Evolutionary conservation across 2,329 filamentous ascomycete species (phyloP).

Genomic region (Penicillium sp.): DNA sequence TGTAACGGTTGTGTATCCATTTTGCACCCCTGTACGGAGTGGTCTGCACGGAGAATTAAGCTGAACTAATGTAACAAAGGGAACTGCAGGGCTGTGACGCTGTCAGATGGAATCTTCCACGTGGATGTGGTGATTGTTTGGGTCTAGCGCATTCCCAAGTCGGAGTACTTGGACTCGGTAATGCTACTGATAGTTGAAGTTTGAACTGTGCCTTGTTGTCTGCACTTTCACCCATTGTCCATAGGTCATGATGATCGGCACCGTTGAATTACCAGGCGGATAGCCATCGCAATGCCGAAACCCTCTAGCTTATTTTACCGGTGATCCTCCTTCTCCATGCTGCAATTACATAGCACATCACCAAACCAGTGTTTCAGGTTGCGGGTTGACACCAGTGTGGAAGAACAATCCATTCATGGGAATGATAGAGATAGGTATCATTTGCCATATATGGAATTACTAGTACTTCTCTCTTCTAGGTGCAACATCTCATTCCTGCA

Average conservation of each 20-base stretch:
- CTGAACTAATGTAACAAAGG: not conserved
- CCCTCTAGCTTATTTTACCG: not conserved
- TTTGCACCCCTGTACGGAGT: not conserved
- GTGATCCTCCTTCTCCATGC: not conserved
- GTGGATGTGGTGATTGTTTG: not conserved
- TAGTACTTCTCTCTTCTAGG: not conserved
- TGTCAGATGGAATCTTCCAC: not conserved
- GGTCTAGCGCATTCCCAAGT: not conserved
- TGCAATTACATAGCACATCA: not conserved
- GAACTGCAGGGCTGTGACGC: not conserved
- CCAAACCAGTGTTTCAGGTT: not conserved
- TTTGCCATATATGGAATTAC: not conserved
- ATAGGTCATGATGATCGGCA: conserved; percentile 10
- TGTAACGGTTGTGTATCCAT: not conserved
- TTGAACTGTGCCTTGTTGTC: not conserved
- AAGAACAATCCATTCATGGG: not conserved
- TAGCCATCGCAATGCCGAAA: not conserved
- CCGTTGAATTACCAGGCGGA: conserved; percentile 13
- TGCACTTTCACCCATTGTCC: too few species aligned
- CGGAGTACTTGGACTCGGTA: not conserved
- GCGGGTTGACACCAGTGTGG: not conserved
- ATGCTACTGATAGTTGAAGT: not conserved
- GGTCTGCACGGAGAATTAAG: conserved; percentile 3
- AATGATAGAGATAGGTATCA: not conserved
- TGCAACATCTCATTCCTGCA: not conserved